A percentile compares a stretch with the other conserved stretches of the same genome.
Conservation (phyloP, 768 basidiomycete species). For the Tremella mesenterica region DNA sequence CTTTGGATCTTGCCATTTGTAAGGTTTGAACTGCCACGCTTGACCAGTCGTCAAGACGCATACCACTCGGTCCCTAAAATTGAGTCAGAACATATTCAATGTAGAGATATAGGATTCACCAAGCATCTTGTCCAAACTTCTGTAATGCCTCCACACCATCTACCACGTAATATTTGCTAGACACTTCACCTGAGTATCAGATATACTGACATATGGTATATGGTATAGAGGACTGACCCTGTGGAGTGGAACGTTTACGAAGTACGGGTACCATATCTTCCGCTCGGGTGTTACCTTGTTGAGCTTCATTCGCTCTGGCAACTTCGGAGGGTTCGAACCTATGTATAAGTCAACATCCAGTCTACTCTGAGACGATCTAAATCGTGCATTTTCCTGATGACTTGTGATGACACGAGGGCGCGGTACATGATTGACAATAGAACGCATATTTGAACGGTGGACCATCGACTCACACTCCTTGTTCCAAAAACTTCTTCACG, state of each 20-base stretch:
- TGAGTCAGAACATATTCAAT: no score
- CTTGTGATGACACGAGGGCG: no score
- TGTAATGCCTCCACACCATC: slow-evolving; percentile 84
- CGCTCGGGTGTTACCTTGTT: slow-evolving; percentile 23
- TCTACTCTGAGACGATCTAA: no score
- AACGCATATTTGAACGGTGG: no score
- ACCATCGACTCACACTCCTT: slow-evolving; percentile 57
- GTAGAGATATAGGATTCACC: slow-evolving; percentile 54
- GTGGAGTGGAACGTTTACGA: slow-evolving; percentile 29
- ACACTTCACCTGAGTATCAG: slow-evolving; percentile 35
- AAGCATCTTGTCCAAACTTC: slow-evolving; percentile 80
- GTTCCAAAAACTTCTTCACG: slow-evolving; percentile 85
- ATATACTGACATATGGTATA: not conserved
- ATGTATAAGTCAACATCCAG: not conserved
- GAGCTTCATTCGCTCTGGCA: slow-evolving; percentile 27
- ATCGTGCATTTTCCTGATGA: no score
- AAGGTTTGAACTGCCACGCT: slow-evolving; percentile 93
- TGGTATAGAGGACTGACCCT: slow-evolving; percentile 14
- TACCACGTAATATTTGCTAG: slow-evolving; percentile 67
- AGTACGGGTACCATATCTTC: slow-evolving; percentile 34
- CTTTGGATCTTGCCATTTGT: slow-evolving; percentile 92
- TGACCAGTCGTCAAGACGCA: slow-evolving; percentile 98
- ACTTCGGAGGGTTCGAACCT: slow-evolving; percentile 38
- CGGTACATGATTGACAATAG: no score
- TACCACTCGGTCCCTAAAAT: slow-evolving; percentile 68